Base-by-base conservation (phyloP, 768 basidiomycete species). In the Phallus indusiatus region DNA sequence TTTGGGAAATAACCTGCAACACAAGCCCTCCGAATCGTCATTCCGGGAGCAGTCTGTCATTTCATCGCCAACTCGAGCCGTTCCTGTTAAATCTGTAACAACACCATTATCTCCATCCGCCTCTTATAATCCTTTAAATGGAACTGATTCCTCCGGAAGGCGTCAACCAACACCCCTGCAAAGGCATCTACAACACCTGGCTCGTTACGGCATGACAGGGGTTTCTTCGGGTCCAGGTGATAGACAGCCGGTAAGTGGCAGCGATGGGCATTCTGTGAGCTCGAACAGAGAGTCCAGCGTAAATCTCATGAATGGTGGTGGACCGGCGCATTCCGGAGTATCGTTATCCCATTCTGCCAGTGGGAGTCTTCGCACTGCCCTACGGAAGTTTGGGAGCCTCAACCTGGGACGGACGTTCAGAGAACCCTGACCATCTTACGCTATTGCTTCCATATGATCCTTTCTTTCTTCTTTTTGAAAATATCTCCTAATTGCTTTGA, bases 161-260 rank as follows among this genome's bases (percentile, higher is more conserved):
- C 22, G 20, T 55, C 84, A 84, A 63, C 84, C 84, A 64, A 90
- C 90, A 0, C 86, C 86, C 1, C 74, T 93, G 18, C 89, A 91
- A 63, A 78, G 86, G 17, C 86, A 90, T 62, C 77, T 92, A 0
- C 90, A 89, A 5, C 85, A 91, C 63, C 76, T 93, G 6, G 82
- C 90, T 17, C 79, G 87, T 24, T 88, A 92, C 66, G 90, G 90
- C 10, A 86, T 93, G 70, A 85, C 83, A 49, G 89, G 86, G 1
- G 84, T 93, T 5, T 80, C 89, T 24, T 88, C 86, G 1, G 86
- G 86, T 7, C 88, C 87, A 37, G 82, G 81, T 3, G 88, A 89
- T 48, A 8, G 59, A 28, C 72, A 63, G 24, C 18, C 34, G 14
- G 28, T 73, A 5, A 60, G 71, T 37, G 81, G 76, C 1, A 79